Conservation (phyloP, 352 stramenopile genomes). For the Globisporangium barbulae region DNA sequence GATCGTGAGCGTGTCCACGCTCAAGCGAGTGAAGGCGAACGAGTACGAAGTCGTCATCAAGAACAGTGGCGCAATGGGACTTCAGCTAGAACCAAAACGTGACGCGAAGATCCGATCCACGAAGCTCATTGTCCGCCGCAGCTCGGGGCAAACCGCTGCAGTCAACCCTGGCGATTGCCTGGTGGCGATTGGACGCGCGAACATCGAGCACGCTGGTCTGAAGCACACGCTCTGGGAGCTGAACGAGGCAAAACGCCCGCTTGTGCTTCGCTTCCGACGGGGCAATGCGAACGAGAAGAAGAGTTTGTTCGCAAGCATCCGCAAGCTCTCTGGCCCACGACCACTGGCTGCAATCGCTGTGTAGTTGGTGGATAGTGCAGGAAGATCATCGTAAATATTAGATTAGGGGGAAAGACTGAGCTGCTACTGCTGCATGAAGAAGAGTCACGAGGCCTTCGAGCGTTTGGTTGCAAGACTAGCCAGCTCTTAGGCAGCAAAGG, state of each 20-base stretch:
- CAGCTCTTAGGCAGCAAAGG: background rate
- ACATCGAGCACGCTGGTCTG: conserved; percentile 81
- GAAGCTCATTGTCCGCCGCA: conserved; percentile 74
- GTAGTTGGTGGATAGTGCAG: conserved; percentile 16
- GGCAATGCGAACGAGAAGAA: conserved; percentile 73
- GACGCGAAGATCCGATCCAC: conserved; percentile 46
- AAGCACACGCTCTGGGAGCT: conserved; percentile 86
- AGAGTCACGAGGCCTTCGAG: background rate
- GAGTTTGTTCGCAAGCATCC: conserved; percentile 62
- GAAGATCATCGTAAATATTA: conserved; percentile 5
- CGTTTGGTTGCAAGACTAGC: background rate
- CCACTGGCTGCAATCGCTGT: conserved; percentile 40
- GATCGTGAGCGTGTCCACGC: conserved; percentile 74
- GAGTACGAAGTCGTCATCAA: conserved; percentile 79
- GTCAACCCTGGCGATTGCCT: conserved; percentile 83
- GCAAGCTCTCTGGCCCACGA: conserved; percentile 28
- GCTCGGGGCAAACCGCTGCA: conserved; percentile 58
- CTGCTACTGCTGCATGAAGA: background rate
- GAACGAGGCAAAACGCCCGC: conserved; percentile 67
- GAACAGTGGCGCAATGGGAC: conserved; percentile 53
- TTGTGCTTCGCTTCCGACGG: conserved; percentile 78
- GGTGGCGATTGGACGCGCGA: conserved; percentile 75
- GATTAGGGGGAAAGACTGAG: conserved; percentile 9
- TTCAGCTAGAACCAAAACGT: conserved; percentile 52
- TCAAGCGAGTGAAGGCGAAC: conserved; percentile 71